phyloP scores from a whole-genome alignment of 2,329 filamentous ascomycete genomes.

The Ophiostoma angusticollis region DNA sequence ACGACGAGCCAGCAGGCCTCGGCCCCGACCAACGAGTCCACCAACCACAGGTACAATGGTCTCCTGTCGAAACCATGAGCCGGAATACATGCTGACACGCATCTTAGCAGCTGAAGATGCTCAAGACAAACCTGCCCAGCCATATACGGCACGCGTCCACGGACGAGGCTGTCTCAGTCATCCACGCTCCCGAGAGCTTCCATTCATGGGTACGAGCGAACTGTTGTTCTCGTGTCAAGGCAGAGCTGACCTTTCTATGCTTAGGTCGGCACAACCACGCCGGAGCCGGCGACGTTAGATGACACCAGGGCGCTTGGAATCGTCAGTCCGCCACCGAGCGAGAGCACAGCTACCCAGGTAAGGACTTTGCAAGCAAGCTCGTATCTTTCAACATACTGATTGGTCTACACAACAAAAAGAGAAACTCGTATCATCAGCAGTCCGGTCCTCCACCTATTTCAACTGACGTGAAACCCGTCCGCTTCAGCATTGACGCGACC shows the following conservation, averaged over 20 bases:
- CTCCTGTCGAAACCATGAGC: neutral
- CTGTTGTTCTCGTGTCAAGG: rapidly evolving
- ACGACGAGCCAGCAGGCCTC: constrained; percentile 36
- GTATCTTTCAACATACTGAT: too few species aligned
- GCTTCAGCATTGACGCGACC: constrained; percentile 53
- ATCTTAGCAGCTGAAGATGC: constrained; percentile 31
- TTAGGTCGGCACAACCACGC: constrained; percentile 4
- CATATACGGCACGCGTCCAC: constrained; percentile 45
- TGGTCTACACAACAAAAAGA: neutral
- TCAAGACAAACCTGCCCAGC: constrained; percentile 45
- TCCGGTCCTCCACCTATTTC: constrained; percentile 57
- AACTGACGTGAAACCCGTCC: constrained; percentile 55
- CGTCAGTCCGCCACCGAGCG: constrained; percentile 22
- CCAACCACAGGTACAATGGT: constrained; percentile 23
- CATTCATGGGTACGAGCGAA: constrained; percentile 53
- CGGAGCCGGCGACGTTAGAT: constrained; percentile 3
- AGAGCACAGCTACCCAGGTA: constrained; percentile 27
- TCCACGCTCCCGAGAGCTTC: constrained; percentile 79
- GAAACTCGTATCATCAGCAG: neutral
- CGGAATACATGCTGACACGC: neutral
- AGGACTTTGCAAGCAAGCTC: neutral
- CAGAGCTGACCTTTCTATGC: too few species aligned
- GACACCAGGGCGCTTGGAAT: constrained; percentile 21
- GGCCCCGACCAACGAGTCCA: constrained; percentile 9
- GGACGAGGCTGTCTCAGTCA: constrained; percentile 78